A percentile compares a stretch with the other conserved stretches of the same genome.
These are phyloP conservation scores for Hyaloperonospora brassicae DNA, from an alignment of 352 stramenopile species.

Conservation along the genomic window DNA sequence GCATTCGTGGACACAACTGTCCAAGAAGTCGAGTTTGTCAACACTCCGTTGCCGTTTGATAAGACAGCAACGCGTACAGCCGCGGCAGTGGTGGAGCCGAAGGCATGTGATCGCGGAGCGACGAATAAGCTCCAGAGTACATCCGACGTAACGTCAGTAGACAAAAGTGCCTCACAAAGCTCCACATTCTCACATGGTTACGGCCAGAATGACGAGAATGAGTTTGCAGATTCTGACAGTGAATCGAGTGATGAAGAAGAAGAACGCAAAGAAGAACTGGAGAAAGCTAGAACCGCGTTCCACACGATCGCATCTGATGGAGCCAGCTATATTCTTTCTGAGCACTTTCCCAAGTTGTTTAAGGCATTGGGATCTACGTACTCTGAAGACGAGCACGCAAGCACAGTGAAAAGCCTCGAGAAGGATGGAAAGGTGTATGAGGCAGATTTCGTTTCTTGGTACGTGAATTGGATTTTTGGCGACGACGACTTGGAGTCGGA, in stretches of 20 bases:
- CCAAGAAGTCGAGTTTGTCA: conserved; percentile 39
- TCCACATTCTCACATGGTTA: conserved; percentile 27
- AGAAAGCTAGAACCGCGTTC: conserved; percentile 36
- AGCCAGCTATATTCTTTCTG: conserved; percentile 23
- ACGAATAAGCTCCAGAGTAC: neutral
- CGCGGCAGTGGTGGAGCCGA: conserved; percentile 1
- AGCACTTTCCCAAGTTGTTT: conserved; percentile 47
- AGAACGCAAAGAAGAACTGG: conserved; percentile 55
- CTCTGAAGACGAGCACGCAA: conserved; percentile 41
- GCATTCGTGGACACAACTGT: conserved; percentile 60
- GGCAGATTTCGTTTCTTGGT: conserved; percentile 52
- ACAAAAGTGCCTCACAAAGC: conserved; percentile 4
- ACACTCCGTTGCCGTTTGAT: conserved; percentile 21
- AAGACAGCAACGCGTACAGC: conserved; percentile 11
- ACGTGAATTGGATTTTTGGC: conserved; percentile 55
- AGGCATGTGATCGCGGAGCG: neutral
- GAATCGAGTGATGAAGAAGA: conserved; percentile 59
- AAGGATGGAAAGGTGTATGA: conserved; percentile 45
- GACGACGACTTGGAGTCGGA: conserved; percentile 37
- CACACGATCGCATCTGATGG: conserved; percentile 25
- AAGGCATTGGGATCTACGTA: conserved; percentile 52
- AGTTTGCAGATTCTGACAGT: conserved; percentile 37
- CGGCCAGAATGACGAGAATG: conserved; percentile 55
- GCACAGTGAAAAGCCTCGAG: conserved; percentile 31
- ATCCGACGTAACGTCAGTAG: neutral